Conservation (phyloP, 805 yeast genomes). For the Maudiozyma bulderi region DNA sequence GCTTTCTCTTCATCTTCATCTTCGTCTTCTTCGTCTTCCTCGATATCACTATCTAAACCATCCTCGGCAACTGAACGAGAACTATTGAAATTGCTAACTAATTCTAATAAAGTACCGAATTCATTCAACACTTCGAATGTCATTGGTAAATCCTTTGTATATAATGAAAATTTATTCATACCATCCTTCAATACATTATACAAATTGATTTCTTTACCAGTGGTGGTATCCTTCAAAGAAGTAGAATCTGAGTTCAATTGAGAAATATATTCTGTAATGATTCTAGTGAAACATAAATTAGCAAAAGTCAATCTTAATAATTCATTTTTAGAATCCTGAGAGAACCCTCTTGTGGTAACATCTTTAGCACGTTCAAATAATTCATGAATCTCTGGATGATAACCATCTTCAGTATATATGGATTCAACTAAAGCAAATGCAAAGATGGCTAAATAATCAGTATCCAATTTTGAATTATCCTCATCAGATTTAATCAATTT, state of each 20-base stretch:
- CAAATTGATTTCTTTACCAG: conserved; percentile 16
- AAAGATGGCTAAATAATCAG: conserved; percentile 61
- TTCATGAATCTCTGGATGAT: conserved; percentile 35
- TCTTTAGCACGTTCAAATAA: conserved; percentile 67
- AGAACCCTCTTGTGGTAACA: conserved; percentile 47
- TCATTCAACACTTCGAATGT: conserved; percentile 45
- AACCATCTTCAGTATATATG: conserved; percentile 35
- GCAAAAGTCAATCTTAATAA: conserved; percentile 45
- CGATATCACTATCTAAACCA: conserved; percentile 51
- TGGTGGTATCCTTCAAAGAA: too few species aligned
- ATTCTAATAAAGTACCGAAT: conserved; percentile 59
- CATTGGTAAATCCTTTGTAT: conserved; percentile 32
- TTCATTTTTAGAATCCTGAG: conserved; percentile 32
- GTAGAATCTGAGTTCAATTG: conserved; percentile 34
- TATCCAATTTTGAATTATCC: conserved; percentile 22
- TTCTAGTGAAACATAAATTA: conserved; percentile 45
- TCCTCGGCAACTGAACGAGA: conserved; percentile 39
- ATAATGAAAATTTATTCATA: conserved; percentile 37
- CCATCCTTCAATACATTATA: conserved; percentile 37
- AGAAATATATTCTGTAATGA: conserved; percentile 50
- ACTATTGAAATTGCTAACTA: conserved; percentile 56
- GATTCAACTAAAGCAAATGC: conserved; percentile 63
- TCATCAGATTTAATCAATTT: conserved; percentile 32
- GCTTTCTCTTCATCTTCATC: neutral
- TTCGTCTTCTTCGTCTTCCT: conserved; percentile 31